phyloP scores from a whole-genome alignment of 331 rosid genomes.

The Saraca asoca region DNA sequence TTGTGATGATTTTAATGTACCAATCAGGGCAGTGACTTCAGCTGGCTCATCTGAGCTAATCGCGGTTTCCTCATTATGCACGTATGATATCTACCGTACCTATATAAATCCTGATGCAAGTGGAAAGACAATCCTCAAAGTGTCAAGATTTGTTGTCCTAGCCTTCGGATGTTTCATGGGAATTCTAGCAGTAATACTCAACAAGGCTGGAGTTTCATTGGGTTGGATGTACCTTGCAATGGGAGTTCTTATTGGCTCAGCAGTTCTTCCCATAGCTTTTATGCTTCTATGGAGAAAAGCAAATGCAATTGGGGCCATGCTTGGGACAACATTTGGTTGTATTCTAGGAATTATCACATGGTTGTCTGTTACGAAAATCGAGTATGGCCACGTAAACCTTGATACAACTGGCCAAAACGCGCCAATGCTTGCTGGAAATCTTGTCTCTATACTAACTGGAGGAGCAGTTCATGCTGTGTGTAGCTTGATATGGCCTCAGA shows the following conservation, averaged over 20 bases:
- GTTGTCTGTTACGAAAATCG: conserved; percentile 63
- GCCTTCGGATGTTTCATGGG: conserved; percentile 88
- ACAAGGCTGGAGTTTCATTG: conserved; percentile 81
- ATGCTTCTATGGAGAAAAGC: conserved; percentile 89
- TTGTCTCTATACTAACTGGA: conserved; percentile 72
- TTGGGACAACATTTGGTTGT: conserved; percentile 73
- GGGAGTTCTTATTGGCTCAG: conserved; percentile 92
- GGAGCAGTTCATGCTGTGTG: conserved; percentile 66
- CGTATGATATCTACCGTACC: conserved; percentile 83
- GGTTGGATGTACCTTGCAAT: conserved; percentile 96
- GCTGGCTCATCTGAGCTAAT: conserved; percentile 94
- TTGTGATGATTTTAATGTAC: conserved; percentile 26
- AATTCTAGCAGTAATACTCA: conserved; percentile 68
- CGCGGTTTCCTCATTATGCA: conserved; percentile 87
- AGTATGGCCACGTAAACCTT: conserved; percentile 71
- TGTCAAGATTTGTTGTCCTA: conserved; percentile 68
- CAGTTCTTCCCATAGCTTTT: conserved; percentile 87
- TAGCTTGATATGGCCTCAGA: conserved; percentile 77
- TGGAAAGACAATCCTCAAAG: conserved; percentile 75
- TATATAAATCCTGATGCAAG: conserved; percentile 82
- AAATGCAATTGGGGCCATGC: conserved; percentile 81
- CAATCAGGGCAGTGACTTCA: conserved; percentile 89
- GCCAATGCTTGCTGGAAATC: conserved; percentile 94
- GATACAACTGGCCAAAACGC: conserved; percentile 85
- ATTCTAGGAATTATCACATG: conserved; percentile 77